These are phyloP conservation scores for Coleophoma cylindrospora DNA, from an alignment of 2,329 filamentous ascomycete species.

Conservation along the genomic window DNA sequence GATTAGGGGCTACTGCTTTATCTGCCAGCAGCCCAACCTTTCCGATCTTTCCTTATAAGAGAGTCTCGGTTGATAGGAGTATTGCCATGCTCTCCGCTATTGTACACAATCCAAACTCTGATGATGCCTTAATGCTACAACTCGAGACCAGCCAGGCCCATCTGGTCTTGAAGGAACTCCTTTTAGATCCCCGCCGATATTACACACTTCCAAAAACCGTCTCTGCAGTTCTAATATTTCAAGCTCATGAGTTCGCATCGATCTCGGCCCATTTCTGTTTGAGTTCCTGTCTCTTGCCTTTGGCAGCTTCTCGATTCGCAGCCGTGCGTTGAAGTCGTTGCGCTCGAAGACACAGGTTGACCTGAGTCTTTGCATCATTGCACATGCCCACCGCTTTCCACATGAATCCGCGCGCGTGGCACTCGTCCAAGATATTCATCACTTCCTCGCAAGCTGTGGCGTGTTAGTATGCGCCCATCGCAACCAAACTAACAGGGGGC, in stretches of 20 bases:
- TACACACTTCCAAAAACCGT: no score
- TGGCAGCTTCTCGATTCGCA: constrained; percentile 67
- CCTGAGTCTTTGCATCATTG: constrained; percentile 76
- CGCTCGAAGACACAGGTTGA: constrained; percentile 78
- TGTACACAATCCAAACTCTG: no score
- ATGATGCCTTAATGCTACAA: no score
- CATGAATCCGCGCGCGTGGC: constrained; percentile 86
- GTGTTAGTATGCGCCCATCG: constrained; percentile 8
- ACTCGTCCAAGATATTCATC: constrained; percentile 91
- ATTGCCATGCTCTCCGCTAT: no score
- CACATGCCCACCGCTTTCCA: constrained; percentile 90
- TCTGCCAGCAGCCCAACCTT: no score
- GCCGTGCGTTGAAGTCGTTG: constrained; percentile 76
- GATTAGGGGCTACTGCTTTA: no score
- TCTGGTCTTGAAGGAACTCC: no score
- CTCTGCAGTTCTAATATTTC: no score
- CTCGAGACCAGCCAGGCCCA: no score
- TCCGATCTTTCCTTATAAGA: no score
- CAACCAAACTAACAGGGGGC: background rate
- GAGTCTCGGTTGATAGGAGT: no score
- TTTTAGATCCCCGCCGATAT: no score
- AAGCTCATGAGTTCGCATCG: constrained; percentile 57
- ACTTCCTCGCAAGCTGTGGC: constrained; percentile 83
- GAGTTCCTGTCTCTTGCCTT: constrained; percentile 67
- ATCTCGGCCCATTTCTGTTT: constrained; percentile 76